phyloP scores from a whole-genome alignment of 352 stramenopile genomes.

The Phytophthora foliorum region DNA sequence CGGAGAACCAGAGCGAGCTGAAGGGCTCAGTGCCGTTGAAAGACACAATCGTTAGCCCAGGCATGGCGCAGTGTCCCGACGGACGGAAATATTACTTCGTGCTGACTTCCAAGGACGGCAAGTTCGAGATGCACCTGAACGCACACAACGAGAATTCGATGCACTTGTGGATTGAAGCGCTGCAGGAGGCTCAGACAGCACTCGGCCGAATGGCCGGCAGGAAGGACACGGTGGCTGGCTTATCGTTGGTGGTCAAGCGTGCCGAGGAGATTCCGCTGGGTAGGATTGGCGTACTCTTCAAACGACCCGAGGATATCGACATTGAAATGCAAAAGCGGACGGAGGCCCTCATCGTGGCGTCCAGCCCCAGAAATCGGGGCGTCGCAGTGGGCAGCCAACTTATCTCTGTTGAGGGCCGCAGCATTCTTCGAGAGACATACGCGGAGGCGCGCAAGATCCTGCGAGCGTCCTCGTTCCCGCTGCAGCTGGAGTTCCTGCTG shows the following conservation, averaged over 20 bases:
- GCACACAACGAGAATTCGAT: constrained; percentile 86
- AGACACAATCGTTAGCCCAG: constrained; percentile 83
- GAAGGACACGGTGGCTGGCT: constrained; percentile 61
- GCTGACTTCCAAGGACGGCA: constrained; percentile 80
- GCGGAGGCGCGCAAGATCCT: constrained; percentile 58
- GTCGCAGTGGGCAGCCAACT: constrained; percentile 82
- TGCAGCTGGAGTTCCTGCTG: constrained; percentile 82
- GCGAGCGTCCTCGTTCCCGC: constrained; percentile 63
- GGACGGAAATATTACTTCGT: constrained; percentile 90
- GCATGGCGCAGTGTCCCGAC: constrained; percentile 85
- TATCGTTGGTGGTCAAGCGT: constrained; percentile 80
- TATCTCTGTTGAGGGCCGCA: constrained; percentile 65
- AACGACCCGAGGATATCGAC: constrained; percentile 66
- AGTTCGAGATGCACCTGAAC: constrained; percentile 89
- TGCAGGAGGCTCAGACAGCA: constrained; percentile 80
- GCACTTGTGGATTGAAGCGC: constrained; percentile 88
- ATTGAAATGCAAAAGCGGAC: constrained; percentile 81
- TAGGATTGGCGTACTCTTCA: constrained; percentile 72
- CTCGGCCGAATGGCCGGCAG: constrained; percentile 58
- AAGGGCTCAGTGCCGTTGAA: constrained; percentile 83
- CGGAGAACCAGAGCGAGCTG: constrained; percentile 77
- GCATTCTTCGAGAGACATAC: constrained; percentile 77
- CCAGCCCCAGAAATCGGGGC: constrained; percentile 49
- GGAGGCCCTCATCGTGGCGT: constrained; percentile 78
- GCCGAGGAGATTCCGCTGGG: constrained; percentile 83